Conservation (phyloP, 2,329 filamentous ascomycete genomes). For the Xylariaceae sp. region DNA sequence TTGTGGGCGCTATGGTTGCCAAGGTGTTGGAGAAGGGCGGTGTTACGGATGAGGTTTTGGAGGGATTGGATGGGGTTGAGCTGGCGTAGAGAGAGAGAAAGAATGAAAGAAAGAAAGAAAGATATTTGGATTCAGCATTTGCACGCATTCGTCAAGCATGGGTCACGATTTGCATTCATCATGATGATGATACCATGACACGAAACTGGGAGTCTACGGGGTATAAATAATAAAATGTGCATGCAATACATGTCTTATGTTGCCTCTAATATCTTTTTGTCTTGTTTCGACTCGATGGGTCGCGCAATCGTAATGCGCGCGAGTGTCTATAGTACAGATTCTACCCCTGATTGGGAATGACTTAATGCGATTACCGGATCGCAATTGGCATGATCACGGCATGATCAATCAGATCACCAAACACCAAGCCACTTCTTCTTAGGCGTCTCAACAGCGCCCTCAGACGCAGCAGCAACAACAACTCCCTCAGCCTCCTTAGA, state of each 20-base stretch:
- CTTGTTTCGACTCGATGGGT: too few relatives aligned
- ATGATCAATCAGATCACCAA: conserved; percentile 47
- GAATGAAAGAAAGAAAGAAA: too few relatives aligned
- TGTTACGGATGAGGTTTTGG: conserved; percentile 80
- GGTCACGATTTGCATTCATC: too few relatives aligned
- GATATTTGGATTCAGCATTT: too few relatives aligned
- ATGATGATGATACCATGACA: too few relatives aligned
- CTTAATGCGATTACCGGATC: not conserved
- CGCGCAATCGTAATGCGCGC: too few relatives aligned
- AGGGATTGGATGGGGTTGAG: conserved; percentile 72
- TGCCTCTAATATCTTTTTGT: too few relatives aligned
- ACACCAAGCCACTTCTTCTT: conserved; percentile 82
- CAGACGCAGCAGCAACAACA: conserved; percentile 1
- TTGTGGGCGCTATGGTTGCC: conserved; percentile 70
- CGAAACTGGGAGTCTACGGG: too few relatives aligned
- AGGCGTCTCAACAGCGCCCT: not conserved
- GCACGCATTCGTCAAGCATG: too few relatives aligned
- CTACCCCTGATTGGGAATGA: conserved; percentile 15
- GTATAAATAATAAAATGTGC: too few relatives aligned
- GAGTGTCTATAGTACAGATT: too few relatives aligned
- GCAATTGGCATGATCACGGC: not conserved
- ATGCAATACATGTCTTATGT: too few relatives aligned
- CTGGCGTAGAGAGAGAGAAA: conserved; percentile 32
- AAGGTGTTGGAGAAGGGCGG: conserved; percentile 71
- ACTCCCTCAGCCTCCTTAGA: conserved; percentile 5